Base-by-base conservation (phyloP, 2,329 filamentous ascomycete species). In the Fusarium praegraminearum region DNA sequence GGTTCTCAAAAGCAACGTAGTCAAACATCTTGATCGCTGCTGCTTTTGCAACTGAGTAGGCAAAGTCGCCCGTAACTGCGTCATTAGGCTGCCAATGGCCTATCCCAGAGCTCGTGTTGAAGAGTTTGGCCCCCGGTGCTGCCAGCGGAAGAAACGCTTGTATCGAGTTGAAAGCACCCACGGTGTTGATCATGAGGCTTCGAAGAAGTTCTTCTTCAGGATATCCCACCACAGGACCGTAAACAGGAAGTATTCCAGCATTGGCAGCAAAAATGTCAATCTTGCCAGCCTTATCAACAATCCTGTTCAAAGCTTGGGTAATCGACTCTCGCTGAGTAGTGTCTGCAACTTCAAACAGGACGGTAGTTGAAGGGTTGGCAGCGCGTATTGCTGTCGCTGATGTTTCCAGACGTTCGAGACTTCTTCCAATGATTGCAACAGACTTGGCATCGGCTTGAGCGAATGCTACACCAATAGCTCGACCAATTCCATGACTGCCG, bases 401-500 rank as follows among this genome's bases (percentile, higher is more conserved):
- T 4, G 53, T 57, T 6, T 77, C 57, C 2, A 83, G 75, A 1
- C 65, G 63, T 1, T 70, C 67, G 1, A 70, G 33, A 1, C 76
- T 78, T 5, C 84, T 80, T 4, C 79, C 82, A 0, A 81, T 43
- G 33, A 86, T 77, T 20, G 79, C 73, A 13, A 85, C 71, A 1
- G 75, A 76, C 3, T 70, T 49, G 3, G 81, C 80, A 0, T 77
- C 77, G 0, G 84, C 84, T 9, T 73, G 67, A 3, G 80, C 76
- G 63, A 85, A 92, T 26, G 89, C 81, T 44, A 84, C 82, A 1
- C 89, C 89, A 11, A 90, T 85, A 1, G 88, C 87, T 62, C 87
- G 86, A 2, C 90, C 90, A 28, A 92, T 87, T 13, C 90, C 89
- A 0, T 84, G 85, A 3, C 86, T 85, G 5, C 85, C 89, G 43